A percentile compares a stretch with the other conserved stretches of the same genome.
Conservation (phyloP, 805 yeast species). For the Lachancea waltii region DNA sequence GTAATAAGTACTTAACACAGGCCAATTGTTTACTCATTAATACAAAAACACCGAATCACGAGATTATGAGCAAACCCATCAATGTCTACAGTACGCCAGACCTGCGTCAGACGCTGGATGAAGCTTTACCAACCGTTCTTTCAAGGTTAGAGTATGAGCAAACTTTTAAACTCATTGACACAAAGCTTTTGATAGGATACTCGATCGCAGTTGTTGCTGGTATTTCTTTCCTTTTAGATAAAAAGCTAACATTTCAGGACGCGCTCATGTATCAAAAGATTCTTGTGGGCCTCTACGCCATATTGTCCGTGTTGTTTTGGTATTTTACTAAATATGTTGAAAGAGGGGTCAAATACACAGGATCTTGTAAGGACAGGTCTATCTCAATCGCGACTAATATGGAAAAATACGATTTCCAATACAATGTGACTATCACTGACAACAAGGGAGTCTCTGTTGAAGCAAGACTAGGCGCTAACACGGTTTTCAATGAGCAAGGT, state of each 20-base stretch:
- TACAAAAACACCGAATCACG: neutral
- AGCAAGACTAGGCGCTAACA: constrained; percentile 27
- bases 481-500: constrained; percentile 37
- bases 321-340: constrained; percentile 34
- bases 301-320: constrained; percentile 36
- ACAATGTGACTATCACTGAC: constrained; percentile 35
- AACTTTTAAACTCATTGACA: constrained; percentile 32
- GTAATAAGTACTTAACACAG: neutral
- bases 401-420: constrained; percentile 40
- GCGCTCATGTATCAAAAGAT: constrained; percentile 36
- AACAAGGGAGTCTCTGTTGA: constrained; percentile 16
- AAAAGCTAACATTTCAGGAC: constrained; percentile 40
- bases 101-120: constrained; percentile 27
- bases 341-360: constrained; percentile 41
- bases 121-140: constrained; percentile 24
- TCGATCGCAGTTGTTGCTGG: constrained; percentile 45
- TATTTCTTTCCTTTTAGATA: constrained; percentile 43
- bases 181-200: constrained; percentile 46
- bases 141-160: constrained; percentile 22
- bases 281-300: constrained; percentile 37
- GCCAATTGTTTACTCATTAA: neutral
- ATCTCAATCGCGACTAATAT: constrained; percentile 30
- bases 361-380: constrained; percentile 32
- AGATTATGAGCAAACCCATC: constrained; percentile 26
- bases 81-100: constrained; percentile 31